Percentiles rank a stretch among this genome's conserved stretches.
Conservation (phyloP, 768 basidiomycete genomes). For the Boletus barrowsii region DNA sequence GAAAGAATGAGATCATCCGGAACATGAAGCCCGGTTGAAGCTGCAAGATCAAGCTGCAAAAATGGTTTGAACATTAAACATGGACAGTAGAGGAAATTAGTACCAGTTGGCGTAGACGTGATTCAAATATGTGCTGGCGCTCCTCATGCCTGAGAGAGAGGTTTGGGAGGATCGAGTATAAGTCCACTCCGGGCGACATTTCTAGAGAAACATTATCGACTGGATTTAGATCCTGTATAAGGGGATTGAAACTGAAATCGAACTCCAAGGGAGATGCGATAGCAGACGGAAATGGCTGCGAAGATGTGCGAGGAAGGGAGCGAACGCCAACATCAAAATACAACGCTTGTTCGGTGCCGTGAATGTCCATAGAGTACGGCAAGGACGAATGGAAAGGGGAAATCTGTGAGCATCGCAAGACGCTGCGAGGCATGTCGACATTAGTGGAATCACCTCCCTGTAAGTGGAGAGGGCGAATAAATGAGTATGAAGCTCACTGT, state of each 20-base stretch:
- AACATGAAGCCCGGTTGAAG: background rate
- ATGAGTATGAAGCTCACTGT: no score
- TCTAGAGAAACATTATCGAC: no score
- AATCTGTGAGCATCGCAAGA: background rate
- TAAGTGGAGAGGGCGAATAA: no score
- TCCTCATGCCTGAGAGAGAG: background rate
- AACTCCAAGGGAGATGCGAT: background rate
- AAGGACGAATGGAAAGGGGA: background rate
- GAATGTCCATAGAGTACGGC: background rate
- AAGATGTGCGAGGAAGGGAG: background rate
- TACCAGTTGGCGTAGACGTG: background rate
- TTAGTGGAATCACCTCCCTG: no score
- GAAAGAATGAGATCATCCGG: background rate
- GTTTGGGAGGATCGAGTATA: background rate
- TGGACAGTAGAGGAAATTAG: background rate
- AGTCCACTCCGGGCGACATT: background rate
- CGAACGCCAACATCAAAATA: background rate
- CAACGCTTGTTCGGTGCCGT: background rate
- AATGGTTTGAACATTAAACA: background rate
- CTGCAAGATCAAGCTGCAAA: background rate
- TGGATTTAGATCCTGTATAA: no score
- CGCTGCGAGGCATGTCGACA: no score
- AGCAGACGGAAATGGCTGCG: background rate
- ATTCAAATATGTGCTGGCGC: slow-evolving; percentile 1
- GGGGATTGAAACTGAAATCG: no score